Evolutionary conservation across 139 green algal genomes (phyloP).

Genomic region (Chlorella vulgaris): DNA sequence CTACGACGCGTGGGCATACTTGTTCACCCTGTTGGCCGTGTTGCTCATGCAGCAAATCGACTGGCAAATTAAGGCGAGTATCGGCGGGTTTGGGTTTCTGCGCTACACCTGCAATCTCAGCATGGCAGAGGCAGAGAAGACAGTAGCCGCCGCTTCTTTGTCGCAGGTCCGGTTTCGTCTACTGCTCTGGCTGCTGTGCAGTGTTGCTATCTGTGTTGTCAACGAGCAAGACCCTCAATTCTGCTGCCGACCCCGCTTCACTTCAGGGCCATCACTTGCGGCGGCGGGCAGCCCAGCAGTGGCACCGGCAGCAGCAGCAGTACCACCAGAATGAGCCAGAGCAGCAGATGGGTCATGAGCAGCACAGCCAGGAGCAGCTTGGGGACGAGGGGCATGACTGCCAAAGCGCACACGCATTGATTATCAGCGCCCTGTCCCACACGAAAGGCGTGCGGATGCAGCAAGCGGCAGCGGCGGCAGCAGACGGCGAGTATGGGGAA

Average conservation of each 20-base stretch:
- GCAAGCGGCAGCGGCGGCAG: no score
- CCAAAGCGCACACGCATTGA: no score
- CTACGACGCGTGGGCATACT: conserved; percentile 44
- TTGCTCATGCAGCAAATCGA: conserved; percentile 42
- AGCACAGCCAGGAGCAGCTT: not conserved
- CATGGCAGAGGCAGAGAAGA: not conserved
- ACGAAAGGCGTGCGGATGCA: no score
- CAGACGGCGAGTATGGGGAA: no score
- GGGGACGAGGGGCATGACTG: no score
- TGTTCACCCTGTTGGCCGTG: conserved; percentile 38
- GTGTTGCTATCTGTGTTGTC: no score
- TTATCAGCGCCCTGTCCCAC: no score
- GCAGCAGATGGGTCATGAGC: not conserved
- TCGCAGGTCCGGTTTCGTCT: no score
- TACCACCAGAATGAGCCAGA: no score
- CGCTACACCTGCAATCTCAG: not conserved
- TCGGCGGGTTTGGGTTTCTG: not conserved
- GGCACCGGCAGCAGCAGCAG: conserved; percentile 6
- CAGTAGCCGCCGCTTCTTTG: not conserved
- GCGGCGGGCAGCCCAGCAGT: no score
- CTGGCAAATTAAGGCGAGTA: conserved; percentile 1
- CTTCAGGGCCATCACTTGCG: conserved; percentile 13
- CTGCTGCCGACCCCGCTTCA: not conserved
- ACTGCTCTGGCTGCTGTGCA: no score
- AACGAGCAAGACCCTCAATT: not conserved